Evolutionary conservation across 768 basidiomycete genomes (phyloP).

Genomic region (Asterophora lycoperdoides): DNA sequence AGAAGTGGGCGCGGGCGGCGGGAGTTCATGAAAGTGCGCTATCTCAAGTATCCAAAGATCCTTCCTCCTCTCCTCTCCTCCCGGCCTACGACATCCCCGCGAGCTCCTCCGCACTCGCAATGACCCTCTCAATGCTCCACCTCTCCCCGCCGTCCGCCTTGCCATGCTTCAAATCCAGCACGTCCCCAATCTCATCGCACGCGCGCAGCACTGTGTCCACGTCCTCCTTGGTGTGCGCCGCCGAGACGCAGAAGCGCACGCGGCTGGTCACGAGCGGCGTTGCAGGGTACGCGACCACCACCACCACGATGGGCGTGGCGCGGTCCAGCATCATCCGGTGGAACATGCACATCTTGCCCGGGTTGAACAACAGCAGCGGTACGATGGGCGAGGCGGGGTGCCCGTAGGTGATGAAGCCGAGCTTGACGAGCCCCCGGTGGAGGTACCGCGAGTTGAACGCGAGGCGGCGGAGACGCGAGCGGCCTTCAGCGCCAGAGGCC

Average conservation of each 20-base stretch:
- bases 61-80: too few species aligned
- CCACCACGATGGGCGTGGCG: conserved; percentile 77
- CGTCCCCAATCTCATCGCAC: conserved; percentile 87
- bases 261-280: conserved; percentile 85
- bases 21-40: too few species aligned
- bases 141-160: conserved; percentile 43
- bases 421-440: conserved; percentile 74
- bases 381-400: conserved; percentile 90
- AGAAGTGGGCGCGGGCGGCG: too few species aligned
- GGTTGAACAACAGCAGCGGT: conserved; percentile 87
- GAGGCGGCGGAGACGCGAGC: conserved; percentile 74
- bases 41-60: too few species aligned
- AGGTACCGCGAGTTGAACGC: conserved; percentile 97
- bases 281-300: conserved; percentile 88
- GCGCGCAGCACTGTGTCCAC: conserved; percentile 82
- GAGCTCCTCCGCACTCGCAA: conserved; percentile 68
- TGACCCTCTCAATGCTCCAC: conserved; percentile 77
- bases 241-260: conserved; percentile 91
- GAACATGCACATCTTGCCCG: conserved; percentile 92
- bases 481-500: conserved; percentile 81
- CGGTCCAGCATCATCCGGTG: conserved; percentile 83
- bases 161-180: conserved; percentile 87
- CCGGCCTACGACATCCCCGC: conserved; percentile 20
- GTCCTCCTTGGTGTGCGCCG: conserved; percentile 96
- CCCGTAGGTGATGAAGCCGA: conserved; percentile 97